Base-by-base conservation (phyloP, 2,329 filamentous ascomycete species). In the Fusarium nodosum region DNA sequence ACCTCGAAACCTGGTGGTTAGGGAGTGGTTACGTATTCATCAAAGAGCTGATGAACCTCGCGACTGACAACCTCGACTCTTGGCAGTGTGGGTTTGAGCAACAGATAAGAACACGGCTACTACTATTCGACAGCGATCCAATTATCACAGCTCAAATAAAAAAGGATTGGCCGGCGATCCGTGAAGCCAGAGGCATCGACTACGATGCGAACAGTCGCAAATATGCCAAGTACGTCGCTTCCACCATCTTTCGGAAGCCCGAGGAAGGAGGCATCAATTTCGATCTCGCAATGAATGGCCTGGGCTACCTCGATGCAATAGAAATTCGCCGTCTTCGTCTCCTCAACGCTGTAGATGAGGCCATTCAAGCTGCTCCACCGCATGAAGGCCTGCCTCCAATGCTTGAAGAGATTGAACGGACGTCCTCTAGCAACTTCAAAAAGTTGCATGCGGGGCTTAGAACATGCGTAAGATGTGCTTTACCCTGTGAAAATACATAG, bases 1-100 rank as follows among this genome's bases (percentile, higher is more conserved):
- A 79, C 46, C 71, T 80, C 18, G 74, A 79, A 60, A 56, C 71
- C 31, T 80, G 78, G 75, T 81, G 79, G 79, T 72, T 79, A 33
- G 66, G 56, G 8, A 53, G 46, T 24, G 77, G 76, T 10, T 60
- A 66, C 20, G 70, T 73, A 20, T 55, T 57, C 15, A 71, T 81
- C 9, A 52, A 46, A 7, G 59, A 68, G 5, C 72, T 81, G 13
- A 60, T 79, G n/a, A 56, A 75, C 39, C 26, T 41, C 2, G 57
- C 70, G 12, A 56, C 67, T 9, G 26, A 74, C 4, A 53, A 52
- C 7, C 42, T 69, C 18, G 66, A 54, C 8, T 68, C 72, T 30
- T 65, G 59, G 9, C 73, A 80, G 38, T 77, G 77, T 26, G 79
- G 78, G 10, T 81, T 79, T 57, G 73, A 75, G 18, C 76, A 78